These are phyloP conservation scores for Suillus spraguei DNA, from an alignment of 768 basidiomycete species.

Conservation along the genomic window DNA sequence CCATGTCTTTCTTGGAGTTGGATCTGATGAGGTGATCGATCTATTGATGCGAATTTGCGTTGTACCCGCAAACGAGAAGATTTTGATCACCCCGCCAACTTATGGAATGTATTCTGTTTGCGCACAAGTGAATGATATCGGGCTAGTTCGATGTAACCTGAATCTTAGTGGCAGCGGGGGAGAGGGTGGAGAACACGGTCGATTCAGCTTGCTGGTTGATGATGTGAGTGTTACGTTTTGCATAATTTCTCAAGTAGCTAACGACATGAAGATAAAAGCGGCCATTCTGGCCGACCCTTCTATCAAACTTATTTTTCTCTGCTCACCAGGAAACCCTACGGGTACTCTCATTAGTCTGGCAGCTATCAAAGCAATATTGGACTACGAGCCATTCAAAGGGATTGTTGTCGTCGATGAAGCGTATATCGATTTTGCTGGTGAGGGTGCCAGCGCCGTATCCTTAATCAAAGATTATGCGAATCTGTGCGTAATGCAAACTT, in stretches of 20 bases:
- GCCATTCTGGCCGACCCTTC: slow-evolving; percentile 67
- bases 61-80: slow-evolving; percentile 74
- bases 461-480: slow-evolving; percentile 85
- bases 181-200: slow-evolving; percentile 71
- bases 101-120: slow-evolving; percentile 98
- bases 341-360: slow-evolving; percentile 81
- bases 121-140: slow-evolving; percentile 94
- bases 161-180: slow-evolving; percentile 59
- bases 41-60: slow-evolving; percentile 91
- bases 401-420: slow-evolving; percentile 96
- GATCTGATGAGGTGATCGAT: slow-evolving; percentile 96
- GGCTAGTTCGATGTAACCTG: slow-evolving; percentile 75
- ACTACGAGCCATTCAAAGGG: slow-evolving; percentile 84
- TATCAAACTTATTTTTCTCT: slow-evolving; percentile 92
- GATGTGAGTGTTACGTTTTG: slow-evolving; percentile 51
- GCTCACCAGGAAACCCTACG: slow-evolving; percentile 97
- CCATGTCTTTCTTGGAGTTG: slow-evolving; percentile 92
- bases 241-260: slow-evolving; percentile 6
- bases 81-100: slow-evolving; percentile 90
- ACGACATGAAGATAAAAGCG: slow-evolving; percentile 61
- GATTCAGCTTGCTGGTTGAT: slow-evolving; percentile 76
- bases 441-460: slow-evolving; percentile 61
- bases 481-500: slow-evolving; percentile 92
- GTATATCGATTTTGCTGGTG: slow-evolving; percentile 89
- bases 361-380: slow-evolving; percentile 68